A percentile compares a stretch with the other conserved stretches of the same genome.
phyloP scores from a whole-genome alignment of 768 basidiomycete genomes.

The Lactifluus subvellereus region DNA sequence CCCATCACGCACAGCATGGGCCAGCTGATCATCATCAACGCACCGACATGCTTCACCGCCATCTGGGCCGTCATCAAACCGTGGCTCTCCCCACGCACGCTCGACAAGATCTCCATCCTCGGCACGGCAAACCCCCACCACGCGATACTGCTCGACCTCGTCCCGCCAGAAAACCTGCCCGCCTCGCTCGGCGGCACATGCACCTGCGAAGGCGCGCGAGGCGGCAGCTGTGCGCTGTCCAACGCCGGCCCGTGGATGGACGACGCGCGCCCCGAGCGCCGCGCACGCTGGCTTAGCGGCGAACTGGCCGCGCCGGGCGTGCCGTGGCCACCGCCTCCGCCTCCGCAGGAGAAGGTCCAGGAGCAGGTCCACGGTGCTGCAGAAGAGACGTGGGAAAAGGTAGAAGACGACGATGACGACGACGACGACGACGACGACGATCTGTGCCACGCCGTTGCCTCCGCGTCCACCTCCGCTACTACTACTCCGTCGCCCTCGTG shows the following conservation, averaged over 20 bases:
- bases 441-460: neutral
- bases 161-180: constrained; percentile 63
- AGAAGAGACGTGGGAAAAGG: neutral
- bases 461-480: neutral
- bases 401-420: neutral
- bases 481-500: neutral
- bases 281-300: constrained; percentile 31
- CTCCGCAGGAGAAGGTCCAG: neutral
- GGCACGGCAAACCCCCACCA: constrained; percentile 48
- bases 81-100: constrained; percentile 71
- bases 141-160: constrained; percentile 47
- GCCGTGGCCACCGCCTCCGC: constrained; percentile 13
- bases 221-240: constrained; percentile 56
- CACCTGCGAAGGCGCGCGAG: constrained; percentile 44
- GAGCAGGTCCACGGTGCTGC: neutral
- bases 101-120: constrained; percentile 59
- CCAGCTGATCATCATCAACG: constrained; percentile 63
- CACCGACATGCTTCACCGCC: constrained; percentile 63
- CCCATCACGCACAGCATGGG: constrained; percentile 49
- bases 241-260: constrained; percentile 70
- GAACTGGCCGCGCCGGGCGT: constrained; percentile 20
- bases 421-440: neutral
- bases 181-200: constrained; percentile 58
- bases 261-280: constrained; percentile 32
- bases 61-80: constrained; percentile 67